A percentile compares a stretch with the other conserved stretches of the same genome.
Conservation (phyloP, 352 stramenopile genomes). For the Pythium folliculosum region DNA sequence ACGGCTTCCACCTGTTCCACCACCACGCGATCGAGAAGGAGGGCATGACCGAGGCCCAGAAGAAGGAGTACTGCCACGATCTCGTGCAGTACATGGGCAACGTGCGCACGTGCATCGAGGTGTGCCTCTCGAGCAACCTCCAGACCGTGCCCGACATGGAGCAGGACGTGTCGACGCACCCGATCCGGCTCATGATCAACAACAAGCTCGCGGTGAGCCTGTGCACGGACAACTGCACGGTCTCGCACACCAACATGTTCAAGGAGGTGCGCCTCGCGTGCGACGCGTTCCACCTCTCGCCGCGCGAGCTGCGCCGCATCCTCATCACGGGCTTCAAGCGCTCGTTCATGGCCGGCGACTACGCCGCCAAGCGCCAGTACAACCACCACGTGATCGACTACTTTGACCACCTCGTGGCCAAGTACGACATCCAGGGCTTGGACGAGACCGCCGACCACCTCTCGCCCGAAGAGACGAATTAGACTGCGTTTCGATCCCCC, state of each 20-base stretch:
- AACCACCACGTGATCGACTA: slow-evolving; percentile 87
- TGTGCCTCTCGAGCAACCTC: slow-evolving; percentile 88
- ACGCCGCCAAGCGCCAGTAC: slow-evolving; percentile 77
- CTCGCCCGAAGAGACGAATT: background rate
- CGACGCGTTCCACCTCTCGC: slow-evolving; percentile 76
- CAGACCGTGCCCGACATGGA: slow-evolving; percentile 83
- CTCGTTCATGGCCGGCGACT: slow-evolving; percentile 82
- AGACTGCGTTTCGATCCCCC: background rate
- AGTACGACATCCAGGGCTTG: slow-evolving; percentile 64
- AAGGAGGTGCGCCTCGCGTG: slow-evolving; percentile 78
- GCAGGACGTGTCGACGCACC: slow-evolving; percentile 70
- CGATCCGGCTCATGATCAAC: slow-evolving; percentile 79
- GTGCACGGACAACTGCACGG: slow-evolving; percentile 88
- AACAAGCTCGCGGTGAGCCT: slow-evolving; percentile 81
- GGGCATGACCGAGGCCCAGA: slow-evolving; percentile 44
- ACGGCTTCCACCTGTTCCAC: slow-evolving; percentile 84
- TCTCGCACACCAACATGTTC: slow-evolving; percentile 86
- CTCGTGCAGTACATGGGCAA: slow-evolving; percentile 85
- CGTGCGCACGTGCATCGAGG: slow-evolving; percentile 80
- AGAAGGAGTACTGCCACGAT: slow-evolving; percentile 72
- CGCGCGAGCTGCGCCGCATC: slow-evolving; percentile 72
- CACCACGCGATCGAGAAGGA: slow-evolving; percentile 72
- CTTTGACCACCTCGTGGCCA: slow-evolving; percentile 72
- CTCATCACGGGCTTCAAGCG: slow-evolving; percentile 69
- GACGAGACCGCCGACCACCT: slow-evolving; percentile 21